These are phyloP conservation scores for Rhodotorula sp. DNA, from an alignment of 1,284 basidiomycete species.

Conservation along the genomic window DNA sequence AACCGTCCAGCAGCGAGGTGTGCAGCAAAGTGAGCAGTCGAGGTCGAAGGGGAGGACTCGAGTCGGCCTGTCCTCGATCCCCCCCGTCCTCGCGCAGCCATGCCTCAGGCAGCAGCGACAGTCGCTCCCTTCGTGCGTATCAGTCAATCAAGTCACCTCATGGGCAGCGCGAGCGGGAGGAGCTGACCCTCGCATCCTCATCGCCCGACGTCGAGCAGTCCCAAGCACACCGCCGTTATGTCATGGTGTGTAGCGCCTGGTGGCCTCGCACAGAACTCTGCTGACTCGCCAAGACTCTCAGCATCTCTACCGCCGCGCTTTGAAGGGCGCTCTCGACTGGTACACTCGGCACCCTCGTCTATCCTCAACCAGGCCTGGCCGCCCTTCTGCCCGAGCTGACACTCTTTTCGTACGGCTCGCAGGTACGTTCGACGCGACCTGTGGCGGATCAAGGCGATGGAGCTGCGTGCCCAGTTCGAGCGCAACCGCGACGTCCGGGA, in stretches of 20 bases:
- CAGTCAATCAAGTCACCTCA: rapidly evolving
- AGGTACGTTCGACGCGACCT: slow-evolving; percentile 45
- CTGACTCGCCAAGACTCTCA: slow-evolving; percentile 25
- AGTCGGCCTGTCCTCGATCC: background rate
- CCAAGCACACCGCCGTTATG: slow-evolving; percentile 45
- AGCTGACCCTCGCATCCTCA: background rate
- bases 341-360: slow-evolving; percentile 1
- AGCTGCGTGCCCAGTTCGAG: slow-evolving; percentile 47
- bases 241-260: slow-evolving; percentile 38
- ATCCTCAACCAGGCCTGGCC: too few species aligned
- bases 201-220: slow-evolving; percentile 27
- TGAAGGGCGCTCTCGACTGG: slow-evolving; percentile 48
- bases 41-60: background rate
- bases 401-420: background rate
- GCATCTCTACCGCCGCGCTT: slow-evolving; percentile 46
- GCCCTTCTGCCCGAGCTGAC: background rate
- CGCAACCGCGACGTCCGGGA: slow-evolving; percentile 46
- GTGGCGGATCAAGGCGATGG: slow-evolving; percentile 46
- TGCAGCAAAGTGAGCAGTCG: background rate
- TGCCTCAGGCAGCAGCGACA: slow-evolving; percentile 27
- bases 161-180: too few species aligned
- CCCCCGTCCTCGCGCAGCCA: background rate
- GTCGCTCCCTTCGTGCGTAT: slow-evolving; percentile 35
- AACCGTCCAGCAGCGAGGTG: too few species aligned
- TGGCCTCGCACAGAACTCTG: background rate